A percentile compares a stretch with the other conserved stretches of the same genome.
phyloP scores from a whole-genome alignment of 148 eudicot genomes.

The Pharnaceum exiguum region DNA sequence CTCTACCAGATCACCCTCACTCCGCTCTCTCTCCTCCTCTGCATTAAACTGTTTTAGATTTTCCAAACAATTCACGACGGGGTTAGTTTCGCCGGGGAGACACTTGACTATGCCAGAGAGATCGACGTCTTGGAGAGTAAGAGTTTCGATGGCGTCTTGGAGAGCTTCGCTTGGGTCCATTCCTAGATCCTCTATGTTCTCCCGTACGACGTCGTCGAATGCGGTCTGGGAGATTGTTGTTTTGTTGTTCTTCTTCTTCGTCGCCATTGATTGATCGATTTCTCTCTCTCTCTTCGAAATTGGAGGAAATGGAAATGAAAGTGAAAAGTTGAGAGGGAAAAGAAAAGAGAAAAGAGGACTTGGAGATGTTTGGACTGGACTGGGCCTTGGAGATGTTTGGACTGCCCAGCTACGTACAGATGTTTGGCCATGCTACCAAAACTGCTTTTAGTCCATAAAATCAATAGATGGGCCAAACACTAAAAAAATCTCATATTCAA shows the following conservation, averaged over 20 bases:
- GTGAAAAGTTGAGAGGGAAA: no score
- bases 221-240: slow-evolving; percentile 83
- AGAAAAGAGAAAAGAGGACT: no score
- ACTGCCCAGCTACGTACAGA: no score
- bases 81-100: slow-evolving; percentile 60
- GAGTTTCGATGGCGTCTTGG: slow-evolving; percentile 81
- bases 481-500: no score
- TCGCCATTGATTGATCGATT: slow-evolving; percentile 28
- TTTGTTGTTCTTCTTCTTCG: no score
- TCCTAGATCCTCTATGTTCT: slow-evolving; percentile 74
- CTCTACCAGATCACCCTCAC: slow-evolving; percentile 19
- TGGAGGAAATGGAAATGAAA: no score
- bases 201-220: slow-evolving; percentile 77
- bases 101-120: slow-evolving; percentile 77
- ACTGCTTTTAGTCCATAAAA: no score
- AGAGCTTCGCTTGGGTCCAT: slow-evolving; percentile 90
- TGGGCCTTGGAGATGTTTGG: no score
- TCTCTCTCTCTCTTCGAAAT: no score
- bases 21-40: slow-evolving; percentile 8
- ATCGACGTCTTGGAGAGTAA: slow-evolving; percentile 89
- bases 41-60: slow-evolving; percentile 31
- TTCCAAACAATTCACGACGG: slow-evolving; percentile 46
- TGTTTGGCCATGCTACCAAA: no score
- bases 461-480: no score
- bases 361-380: no score